Conservation (phyloP, 2,329 filamentous ascomycete genomes). For the Penicillium crustosum region DNA sequence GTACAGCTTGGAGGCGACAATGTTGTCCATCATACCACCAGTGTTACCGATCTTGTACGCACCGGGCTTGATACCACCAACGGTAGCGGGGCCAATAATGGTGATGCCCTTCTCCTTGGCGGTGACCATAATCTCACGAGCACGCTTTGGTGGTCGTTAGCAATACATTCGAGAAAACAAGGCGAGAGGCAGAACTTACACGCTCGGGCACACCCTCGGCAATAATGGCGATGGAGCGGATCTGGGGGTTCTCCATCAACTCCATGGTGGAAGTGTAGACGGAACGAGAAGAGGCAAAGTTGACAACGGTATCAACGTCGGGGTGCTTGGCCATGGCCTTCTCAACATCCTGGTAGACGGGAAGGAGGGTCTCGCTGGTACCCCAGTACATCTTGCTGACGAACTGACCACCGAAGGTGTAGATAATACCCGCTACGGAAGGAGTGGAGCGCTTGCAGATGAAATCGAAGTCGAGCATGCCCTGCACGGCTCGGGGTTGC, state of each 20-base stretch:
- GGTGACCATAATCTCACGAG: conserved; percentile 94
- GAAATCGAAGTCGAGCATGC: conserved; percentile 99
- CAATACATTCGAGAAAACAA: not conserved
- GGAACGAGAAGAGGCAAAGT: conserved; percentile 98
- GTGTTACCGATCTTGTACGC: conserved; percentile 99
- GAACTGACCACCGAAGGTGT: conserved; percentile 99
- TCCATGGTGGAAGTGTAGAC: conserved; percentile 99
- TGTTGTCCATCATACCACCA: conserved; percentile 99
- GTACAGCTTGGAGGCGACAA: conserved; percentile 99
- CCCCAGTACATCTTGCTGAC: conserved; percentile 99
- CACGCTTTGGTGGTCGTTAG: conserved; percentile 60
- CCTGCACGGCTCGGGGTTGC: conserved; percentile 88
- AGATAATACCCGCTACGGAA: conserved; percentile 98
- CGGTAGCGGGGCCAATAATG: conserved; percentile 97
- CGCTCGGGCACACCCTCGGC: conserved; percentile 98
- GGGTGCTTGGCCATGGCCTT: conserved; percentile 96
- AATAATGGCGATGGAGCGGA: conserved; percentile 99
- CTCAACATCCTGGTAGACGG: conserved; percentile 90
- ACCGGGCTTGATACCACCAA: conserved; percentile 98
- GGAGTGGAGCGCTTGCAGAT: conserved; percentile 98
- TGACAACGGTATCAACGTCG: conserved; percentile 96
- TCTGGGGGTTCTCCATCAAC: conserved; percentile 93
- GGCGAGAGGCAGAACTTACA: conserved; percentile 51
- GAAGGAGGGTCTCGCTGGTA: conserved; percentile 96
- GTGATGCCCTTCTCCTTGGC: conserved; percentile 98